Base-by-base conservation (phyloP, 768 basidiomycete genomes). In the Podaxis sp. region DNA sequence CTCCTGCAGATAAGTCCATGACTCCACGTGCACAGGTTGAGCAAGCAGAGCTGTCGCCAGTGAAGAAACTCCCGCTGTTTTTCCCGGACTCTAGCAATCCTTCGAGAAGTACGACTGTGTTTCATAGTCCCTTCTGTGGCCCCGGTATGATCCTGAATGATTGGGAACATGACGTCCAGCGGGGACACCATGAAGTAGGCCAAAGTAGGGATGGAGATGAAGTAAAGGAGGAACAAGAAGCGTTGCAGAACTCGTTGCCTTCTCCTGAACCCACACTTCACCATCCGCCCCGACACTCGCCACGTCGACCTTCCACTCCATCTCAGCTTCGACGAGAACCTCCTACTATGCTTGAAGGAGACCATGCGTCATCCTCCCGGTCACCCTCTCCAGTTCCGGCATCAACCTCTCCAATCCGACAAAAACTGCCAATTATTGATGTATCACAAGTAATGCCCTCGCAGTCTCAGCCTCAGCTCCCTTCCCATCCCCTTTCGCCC, bases 391-490 rank as follows among this genome's bases (percentile, higher is more conserved):
- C 41, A 15, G 40, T 15, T 11, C 56, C 20, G 4, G 40, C 22
- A 6, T 40, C 38, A 4, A 57, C 56, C 5, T 57, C 54, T 22
- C 54, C 56, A 15, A 57, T 57, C 11, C 56, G 40, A 26, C 48
- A 22, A 3, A 20, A 38, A 20, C 52, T 49, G 17, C 60, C 60
- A 8, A 22, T 61, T 17, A 46, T 61, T 44, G 60, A 61, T 33
- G 40, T 54, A 28, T 61, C 60, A 33, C 58, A 60, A 30, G n/a
- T 60, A 26, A 24, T 51, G 8, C 22, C 58, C 11, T 51, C 58
- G 17, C 54, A 37, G 24, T 36, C 49, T 11, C 49, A 50, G 24
- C 10, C 20, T 50, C 49, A 8, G 26, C 20, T 10, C 10, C 2
- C 22, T 2, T 50, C 49, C 22, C 24, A 11, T 20, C 13, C 49